Evolutionary conservation across 495 filamentous ascomycete genomes (phyloP).

Genomic region (Beverwykella pulmonaria): DNA sequence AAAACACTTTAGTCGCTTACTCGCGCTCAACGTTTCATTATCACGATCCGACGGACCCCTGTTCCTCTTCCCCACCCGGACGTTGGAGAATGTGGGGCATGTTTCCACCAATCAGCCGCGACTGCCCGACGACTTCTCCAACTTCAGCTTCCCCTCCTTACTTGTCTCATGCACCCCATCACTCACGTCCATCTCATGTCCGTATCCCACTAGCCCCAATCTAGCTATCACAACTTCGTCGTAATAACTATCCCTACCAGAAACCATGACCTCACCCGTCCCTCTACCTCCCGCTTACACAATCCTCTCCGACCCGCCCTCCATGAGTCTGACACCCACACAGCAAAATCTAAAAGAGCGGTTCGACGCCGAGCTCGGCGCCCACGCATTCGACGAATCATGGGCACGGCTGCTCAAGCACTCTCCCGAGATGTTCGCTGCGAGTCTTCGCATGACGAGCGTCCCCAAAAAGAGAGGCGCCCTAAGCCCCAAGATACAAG

Average conservation of each 20-base stretch:
- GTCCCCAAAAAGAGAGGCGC: slow-evolving; percentile 43
- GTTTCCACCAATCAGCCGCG: slow-evolving; percentile 17
- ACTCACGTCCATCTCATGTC: neutral
- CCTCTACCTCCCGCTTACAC: slow-evolving; percentile 1
- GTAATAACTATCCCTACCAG: slow-evolving; percentile 12
- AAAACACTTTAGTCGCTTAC: neutral
- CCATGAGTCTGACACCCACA: slow-evolving; percentile 10
- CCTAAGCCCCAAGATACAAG: slow-evolving; percentile 48
- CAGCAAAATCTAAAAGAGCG: slow-evolving; percentile 21
- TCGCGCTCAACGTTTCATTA: neutral
- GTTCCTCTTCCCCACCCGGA: neutral
- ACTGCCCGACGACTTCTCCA: neutral
- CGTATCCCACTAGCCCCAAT: neutral
- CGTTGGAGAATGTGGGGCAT: slow-evolving; percentile 33
- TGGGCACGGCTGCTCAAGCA: slow-evolving; percentile 39
- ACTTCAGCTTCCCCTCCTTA: neutral
- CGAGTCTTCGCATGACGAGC: slow-evolving; percentile 40
- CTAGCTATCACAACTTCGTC: slow-evolving; percentile 1
- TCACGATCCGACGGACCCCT: neutral
- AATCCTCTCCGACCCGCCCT: neutral
- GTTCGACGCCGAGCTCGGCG: slow-evolving; percentile 18
- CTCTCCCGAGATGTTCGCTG: slow-evolving; percentile 44
- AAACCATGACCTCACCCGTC: slow-evolving; percentile 1
- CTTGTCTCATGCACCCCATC: neutral
- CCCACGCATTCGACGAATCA: slow-evolving; percentile 32